These are phyloP conservation scores for Colletotrichum brevisporum DNA, from an alignment of 2,329 filamentous ascomycete species.

Conservation along the genomic window DNA sequence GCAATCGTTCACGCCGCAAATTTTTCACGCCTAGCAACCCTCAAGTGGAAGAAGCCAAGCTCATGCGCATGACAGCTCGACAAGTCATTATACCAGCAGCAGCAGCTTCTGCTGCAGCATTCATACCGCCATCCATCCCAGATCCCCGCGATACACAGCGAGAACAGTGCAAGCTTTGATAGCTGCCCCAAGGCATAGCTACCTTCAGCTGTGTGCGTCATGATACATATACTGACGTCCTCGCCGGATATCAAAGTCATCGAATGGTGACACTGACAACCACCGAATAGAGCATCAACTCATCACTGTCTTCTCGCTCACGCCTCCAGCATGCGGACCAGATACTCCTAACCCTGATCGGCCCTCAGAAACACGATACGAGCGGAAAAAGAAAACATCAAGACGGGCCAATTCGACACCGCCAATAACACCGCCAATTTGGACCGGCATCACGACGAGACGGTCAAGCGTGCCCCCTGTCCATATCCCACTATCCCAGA, in stretches of 20 bases:
- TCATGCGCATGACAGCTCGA: constrained; percentile 20
- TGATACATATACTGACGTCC: no score
- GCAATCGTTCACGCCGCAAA: constrained; percentile 26
- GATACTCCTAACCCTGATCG: background rate
- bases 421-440: constrained; percentile 20
- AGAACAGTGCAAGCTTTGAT: no score
- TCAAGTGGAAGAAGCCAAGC: background rate
- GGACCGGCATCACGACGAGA: background rate
- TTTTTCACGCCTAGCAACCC: constrained; percentile 28
- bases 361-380: constrained; percentile 13
- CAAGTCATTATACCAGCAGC: background rate
- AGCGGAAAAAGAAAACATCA: constrained; percentile 12
- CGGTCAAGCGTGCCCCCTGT: background rate
- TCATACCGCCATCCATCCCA: background rate
- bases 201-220: no score
- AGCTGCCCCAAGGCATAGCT: no score
- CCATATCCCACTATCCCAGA: constrained; percentile 12
- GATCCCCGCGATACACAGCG: background rate
- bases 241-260: no score
- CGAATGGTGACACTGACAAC: no score
- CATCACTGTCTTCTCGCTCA: no score
- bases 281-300: no score
- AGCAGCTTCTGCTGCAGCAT: background rate
- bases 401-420: constrained; percentile 4
- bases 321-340: background rate